Evolutionary conservation across 805 yeast genomes (phyloP).

Genomic region (Hanseniaspora vineae): DNA sequence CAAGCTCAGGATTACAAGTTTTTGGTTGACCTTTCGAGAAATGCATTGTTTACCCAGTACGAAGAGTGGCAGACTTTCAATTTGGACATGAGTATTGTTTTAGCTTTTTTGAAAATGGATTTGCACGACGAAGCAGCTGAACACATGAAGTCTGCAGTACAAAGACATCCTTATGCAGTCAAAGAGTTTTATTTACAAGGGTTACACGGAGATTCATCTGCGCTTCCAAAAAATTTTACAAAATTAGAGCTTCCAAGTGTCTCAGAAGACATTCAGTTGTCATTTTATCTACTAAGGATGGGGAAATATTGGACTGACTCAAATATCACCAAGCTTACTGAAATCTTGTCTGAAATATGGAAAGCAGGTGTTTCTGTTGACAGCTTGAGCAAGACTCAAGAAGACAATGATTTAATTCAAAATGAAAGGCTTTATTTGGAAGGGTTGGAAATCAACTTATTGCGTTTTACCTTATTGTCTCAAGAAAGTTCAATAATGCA

Average conservation of each 20-base stretch:
- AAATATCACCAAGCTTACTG: not conserved
- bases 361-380: slow-evolving; percentile 1
- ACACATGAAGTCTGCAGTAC: not conserved
- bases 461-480: slow-evolving; percentile 57
- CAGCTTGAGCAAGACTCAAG: too few species aligned
- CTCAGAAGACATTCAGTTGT: slow-evolving; percentile 28
- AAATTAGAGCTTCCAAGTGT: slow-evolving; percentile 9
- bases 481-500: slow-evolving; percentile 65
- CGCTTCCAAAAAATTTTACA: slow-evolving; percentile 9
- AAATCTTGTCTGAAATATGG: slow-evolving; percentile 11
- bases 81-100: slow-evolving; percentile 47
- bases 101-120: slow-evolving; percentile 42
- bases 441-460: slow-evolving; percentile 42
- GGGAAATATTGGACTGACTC: slow-evolving; percentile 40
- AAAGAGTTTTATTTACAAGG: slow-evolving; percentile 14
- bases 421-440: slow-evolving; percentile 7
- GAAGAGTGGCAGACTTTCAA: slow-evolving; percentile 63
- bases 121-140: slow-evolving; percentile 30
- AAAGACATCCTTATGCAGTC: slow-evolving; percentile 39
- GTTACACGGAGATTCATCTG: not conserved
- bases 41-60: slow-evolving; percentile 46
- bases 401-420: slow-evolving; percentile 9
- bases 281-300: slow-evolving; percentile 49
- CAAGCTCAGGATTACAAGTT: slow-evolving; percentile 52
- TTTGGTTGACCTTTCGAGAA: slow-evolving; percentile 41